Conservation (phyloP, 73 alveolate species). For the Paramecium octaurelia region DNA sequence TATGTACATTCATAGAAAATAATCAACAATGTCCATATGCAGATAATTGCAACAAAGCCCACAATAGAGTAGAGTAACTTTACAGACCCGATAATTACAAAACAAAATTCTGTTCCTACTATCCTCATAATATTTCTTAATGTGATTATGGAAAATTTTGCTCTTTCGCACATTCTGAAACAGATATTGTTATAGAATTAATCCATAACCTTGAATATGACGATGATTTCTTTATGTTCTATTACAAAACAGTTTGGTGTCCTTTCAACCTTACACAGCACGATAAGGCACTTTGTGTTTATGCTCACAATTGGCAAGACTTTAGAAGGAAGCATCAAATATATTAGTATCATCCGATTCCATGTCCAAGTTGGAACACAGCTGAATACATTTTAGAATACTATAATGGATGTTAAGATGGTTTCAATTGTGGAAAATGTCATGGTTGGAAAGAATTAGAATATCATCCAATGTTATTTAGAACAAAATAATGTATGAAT, state of each 20-base stretch:
- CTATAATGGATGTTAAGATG: conserved; percentile 75
- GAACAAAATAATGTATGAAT: conserved; percentile 62
- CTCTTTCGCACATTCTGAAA: conserved; percentile 86
- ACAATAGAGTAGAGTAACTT: conserved; percentile 86
- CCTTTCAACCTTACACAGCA: conserved; percentile 91
- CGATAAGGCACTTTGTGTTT: conserved; percentile 93
- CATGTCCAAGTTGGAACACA: conserved; percentile 80
- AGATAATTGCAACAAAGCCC: conserved; percentile 83
- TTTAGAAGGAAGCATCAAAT: conserved; percentile 92
- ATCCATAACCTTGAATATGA: conserved; percentile 78
- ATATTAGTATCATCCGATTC: conserved; percentile 67
- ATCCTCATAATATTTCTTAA: conserved; percentile 71
- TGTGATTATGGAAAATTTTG: conserved; percentile 90
- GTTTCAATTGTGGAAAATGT: conserved; percentile 64
- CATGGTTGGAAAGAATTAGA: conserved; percentile 81
- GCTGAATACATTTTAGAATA: conserved; percentile 69
- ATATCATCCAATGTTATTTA: conserved; percentile 68
- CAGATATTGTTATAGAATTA: conserved; percentile 81
- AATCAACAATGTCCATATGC: conserved; percentile 73
- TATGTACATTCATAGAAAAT: conserved; percentile 74
- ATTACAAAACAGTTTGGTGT: conserved; percentile 96
- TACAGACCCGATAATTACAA: conserved; percentile 87
- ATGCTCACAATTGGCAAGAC: conserved; percentile 97
- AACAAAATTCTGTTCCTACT: conserved; percentile 83
- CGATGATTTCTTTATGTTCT: conserved; percentile 82